A percentile compares a stretch with the other conserved stretches of the same genome.
Conservation (phyloP, 2,329 filamentous ascomycete species). For the Botrytis porri region DNA sequence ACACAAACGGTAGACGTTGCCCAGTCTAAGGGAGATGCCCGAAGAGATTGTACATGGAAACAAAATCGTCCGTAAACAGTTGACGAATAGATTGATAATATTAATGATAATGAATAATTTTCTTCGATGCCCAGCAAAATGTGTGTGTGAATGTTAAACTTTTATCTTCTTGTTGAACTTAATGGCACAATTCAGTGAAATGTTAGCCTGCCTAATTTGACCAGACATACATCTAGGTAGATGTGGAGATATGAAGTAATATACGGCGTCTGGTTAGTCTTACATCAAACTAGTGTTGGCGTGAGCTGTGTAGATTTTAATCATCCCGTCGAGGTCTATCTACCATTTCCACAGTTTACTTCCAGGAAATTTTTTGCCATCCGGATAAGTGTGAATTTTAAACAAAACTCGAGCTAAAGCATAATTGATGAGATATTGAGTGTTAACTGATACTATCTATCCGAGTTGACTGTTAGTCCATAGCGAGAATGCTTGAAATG, state of each 20-base stretch:
- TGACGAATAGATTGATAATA: background rate
- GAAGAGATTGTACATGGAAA: background rate
- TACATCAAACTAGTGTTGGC: too few relatives aligned
- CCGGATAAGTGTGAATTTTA: too few relatives aligned
- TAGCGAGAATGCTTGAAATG: too few relatives aligned
- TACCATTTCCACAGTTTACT: too few relatives aligned
- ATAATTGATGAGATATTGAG: too few relatives aligned
- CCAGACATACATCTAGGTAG: background rate
- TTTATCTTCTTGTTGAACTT: background rate
- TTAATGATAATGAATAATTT: background rate
- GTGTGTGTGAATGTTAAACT: background rate
- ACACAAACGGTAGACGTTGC: conserved; percentile 15
- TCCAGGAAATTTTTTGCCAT: too few relatives aligned
- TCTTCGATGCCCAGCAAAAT: background rate
- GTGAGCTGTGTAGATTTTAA: too few relatives aligned
- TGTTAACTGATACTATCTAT: too few relatives aligned
- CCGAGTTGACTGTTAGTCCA: too few relatives aligned
- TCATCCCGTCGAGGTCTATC: too few relatives aligned
- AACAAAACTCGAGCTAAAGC: too few relatives aligned
- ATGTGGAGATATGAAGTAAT: background rate
- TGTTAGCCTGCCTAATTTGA: background rate
- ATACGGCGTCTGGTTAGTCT: background rate
- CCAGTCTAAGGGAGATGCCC: background rate
- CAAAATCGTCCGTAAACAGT: background rate
- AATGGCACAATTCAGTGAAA: background rate